Percentiles rank a stretch among this genome's conserved stretches.
phyloP scores from a whole-genome alignment of 2,329 filamentous ascomycete species.

The Penicillium polonicum region DNA sequence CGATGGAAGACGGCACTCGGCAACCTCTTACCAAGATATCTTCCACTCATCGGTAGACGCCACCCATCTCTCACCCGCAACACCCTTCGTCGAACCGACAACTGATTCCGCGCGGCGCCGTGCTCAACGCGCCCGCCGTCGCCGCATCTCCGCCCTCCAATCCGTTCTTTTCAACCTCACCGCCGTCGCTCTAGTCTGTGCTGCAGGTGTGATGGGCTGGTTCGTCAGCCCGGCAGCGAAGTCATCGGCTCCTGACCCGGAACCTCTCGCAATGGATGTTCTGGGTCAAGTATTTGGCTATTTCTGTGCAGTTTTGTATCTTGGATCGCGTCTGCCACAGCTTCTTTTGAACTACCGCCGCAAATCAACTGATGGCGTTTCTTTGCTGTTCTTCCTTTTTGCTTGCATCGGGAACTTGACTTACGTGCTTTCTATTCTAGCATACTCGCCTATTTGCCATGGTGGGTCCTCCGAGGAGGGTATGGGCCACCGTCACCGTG shows the following conservation, averaged over 20 bases:
- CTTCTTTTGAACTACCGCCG: constrained; percentile 87
- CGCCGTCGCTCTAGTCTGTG: constrained; percentile 76
- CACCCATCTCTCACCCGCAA: constrained; percentile 74
- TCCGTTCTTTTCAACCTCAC: constrained; percentile 68
- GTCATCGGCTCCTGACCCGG: constrained; percentile 20
- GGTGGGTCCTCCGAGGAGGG: constrained; percentile 24
- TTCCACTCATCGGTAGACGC: constrained; percentile 57
- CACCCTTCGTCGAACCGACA: constrained; percentile 66
- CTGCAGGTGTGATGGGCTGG: constrained; percentile 83
- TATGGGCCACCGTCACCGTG: constrained; percentile 12
- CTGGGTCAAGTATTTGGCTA: constrained; percentile 92
- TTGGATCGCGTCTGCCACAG: constrained; percentile 86
- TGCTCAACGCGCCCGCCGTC: constrained; percentile 17
- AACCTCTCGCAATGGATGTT: constrained; percentile 63
- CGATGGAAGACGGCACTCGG: constrained; percentile 27
- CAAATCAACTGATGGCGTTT: constrained; percentile 90
- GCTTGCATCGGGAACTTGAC: constrained; percentile 94
- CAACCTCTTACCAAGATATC: constrained; percentile 46
- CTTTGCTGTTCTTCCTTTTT: constrained; percentile 93
- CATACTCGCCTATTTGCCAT: constrained; percentile 73
- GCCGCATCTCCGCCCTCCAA: constrained; percentile 44
- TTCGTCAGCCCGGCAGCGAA: constrained; percentile 60
- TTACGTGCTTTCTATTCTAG: constrained; percentile 87
- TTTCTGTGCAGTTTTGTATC: constrained; percentile 83
- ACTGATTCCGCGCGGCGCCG: constrained; percentile 28